Evolutionary conservation across 2,329 filamentous ascomycete genomes (phyloP), one percentile per base, ranked within the genome.

Genomic region (Cyclaneusma minus): DNA sequence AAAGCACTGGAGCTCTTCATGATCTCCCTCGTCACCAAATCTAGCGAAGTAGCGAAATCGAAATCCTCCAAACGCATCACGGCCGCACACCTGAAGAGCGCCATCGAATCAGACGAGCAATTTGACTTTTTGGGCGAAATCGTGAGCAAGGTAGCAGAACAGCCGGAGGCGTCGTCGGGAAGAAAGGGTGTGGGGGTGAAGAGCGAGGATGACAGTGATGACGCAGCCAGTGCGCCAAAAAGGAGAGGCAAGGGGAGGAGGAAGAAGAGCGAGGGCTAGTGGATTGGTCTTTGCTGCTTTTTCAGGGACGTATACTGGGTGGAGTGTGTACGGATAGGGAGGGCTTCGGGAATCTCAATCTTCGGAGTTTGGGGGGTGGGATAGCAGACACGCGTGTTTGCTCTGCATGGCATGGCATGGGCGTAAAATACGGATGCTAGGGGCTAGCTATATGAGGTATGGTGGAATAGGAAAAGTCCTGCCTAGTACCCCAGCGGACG

Each of bases 1-100:
- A 94, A 94, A 59, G 89, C 89, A 10, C 64, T 98, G 5, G 89
- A 98, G 55, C 64, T 98, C 6, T 98, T 98, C 50, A 98, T 98
- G 89, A 83, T 95, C 35, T 76, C 82, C 21, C 65, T 98, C 30
- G 87, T 95, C 34, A 75, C 75, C 15, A 87, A 85, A 48, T 84
- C 85, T 30, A 84, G 89, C 24, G 70, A 78, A 27, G 74, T 93
- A 39, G 87, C 89, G 26, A 72, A 69, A 39, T 68, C 77, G 33
- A 82, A 80, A 49, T 80, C 76, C 35, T 85, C 82, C 1, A 94
- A 93, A 56, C 72, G 85, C 37, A 81, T 98, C 38, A 84, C 83
- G 10, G 82, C 85, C 2, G 64, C 75, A 30, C 92, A 95, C 64
- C 65, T 98, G 38, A 95, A 95, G 58, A 72, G 81, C 35, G 87